These are phyloP conservation scores for Corymbia calophylla DNA, from an alignment of 441 rosid genomes.

Conservation along the genomic window DNA sequence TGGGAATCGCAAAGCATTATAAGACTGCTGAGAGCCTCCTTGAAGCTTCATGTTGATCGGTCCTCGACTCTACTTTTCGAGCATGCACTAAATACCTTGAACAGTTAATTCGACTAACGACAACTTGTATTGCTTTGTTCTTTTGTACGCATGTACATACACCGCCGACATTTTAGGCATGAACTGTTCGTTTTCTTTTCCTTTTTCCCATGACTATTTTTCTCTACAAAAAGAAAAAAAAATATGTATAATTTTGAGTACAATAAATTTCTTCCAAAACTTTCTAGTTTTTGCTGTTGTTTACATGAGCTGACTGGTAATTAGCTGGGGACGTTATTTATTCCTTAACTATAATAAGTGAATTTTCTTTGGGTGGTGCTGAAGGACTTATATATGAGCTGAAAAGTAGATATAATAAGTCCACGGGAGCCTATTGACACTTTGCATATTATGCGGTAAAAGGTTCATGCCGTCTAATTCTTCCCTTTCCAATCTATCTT, in stretches of 20 bases:
- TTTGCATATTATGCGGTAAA: not conserved
- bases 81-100: too few species aligned
- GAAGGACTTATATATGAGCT: too few species aligned
- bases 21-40: conserved; percentile 71
- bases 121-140: not conserved
- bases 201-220: not conserved
- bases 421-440: too few species aligned
- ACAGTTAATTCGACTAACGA: too few species aligned
- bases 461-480: not conserved
- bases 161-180: not conserved
- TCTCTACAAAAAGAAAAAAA: not conserved
- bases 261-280: not conserved
- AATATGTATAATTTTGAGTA: not conserved
- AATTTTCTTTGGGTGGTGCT: not conserved
- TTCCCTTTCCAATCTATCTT: not conserved
- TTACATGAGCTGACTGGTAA: not conserved
- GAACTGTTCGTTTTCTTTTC: not conserved
- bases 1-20: conserved; percentile 86
- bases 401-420: too few species aligned
- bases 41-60: conserved; percentile 66
- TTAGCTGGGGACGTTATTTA: not conserved
- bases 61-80: conserved; percentile 78
- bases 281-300: not conserved
- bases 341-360: not conserved
- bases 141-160: not conserved